Percentiles rank a stretch among this genome's conserved stretches.
Evolutionary conservation across 2,329 filamentous ascomycete genomes (phyloP).

Genomic region (Epichloe sylvatica): DNA sequence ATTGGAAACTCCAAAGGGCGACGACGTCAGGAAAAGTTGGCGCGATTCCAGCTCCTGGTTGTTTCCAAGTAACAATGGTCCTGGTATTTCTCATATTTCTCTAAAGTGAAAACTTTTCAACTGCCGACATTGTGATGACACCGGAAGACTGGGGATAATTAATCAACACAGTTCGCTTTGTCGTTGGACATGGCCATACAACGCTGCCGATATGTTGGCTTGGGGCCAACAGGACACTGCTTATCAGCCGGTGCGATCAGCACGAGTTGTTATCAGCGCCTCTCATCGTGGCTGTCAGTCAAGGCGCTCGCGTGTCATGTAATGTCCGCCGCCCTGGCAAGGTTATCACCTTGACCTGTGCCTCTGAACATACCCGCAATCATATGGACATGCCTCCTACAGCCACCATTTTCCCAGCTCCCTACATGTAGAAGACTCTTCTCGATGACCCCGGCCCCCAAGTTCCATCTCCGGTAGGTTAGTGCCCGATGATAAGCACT

Average conservation of each 20-base stretch:
- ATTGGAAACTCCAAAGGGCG: too few relatives aligned
- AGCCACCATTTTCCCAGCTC: not conserved
- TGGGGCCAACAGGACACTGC: not conserved
- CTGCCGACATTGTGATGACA: too few relatives aligned
- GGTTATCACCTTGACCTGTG: not conserved
- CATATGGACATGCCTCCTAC: not conserved
- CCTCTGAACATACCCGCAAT: not conserved
- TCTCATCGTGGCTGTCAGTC: not conserved
- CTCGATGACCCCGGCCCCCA: not conserved
- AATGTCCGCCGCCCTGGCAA: not conserved
- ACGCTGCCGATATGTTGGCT: not conserved
- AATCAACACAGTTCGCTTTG: not conserved
- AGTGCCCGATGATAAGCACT: not conserved
- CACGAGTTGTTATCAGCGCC: not conserved
- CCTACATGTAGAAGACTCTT: not conserved
- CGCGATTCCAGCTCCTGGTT: too few relatives aligned
- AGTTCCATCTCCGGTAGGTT: not conserved
- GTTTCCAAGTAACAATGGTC: too few relatives aligned
- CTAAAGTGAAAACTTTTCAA: too few relatives aligned
- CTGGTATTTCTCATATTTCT: too few relatives aligned
- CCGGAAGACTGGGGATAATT: too few relatives aligned
- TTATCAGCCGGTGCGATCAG: slow-evolving; percentile 1
- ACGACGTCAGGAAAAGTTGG: too few relatives aligned
- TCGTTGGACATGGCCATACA: not conserved
- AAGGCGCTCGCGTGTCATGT: not conserved